Conservation (phyloP, 2,329 filamentous ascomycete genomes). For the Fusarium gaditjirri region DNA sequence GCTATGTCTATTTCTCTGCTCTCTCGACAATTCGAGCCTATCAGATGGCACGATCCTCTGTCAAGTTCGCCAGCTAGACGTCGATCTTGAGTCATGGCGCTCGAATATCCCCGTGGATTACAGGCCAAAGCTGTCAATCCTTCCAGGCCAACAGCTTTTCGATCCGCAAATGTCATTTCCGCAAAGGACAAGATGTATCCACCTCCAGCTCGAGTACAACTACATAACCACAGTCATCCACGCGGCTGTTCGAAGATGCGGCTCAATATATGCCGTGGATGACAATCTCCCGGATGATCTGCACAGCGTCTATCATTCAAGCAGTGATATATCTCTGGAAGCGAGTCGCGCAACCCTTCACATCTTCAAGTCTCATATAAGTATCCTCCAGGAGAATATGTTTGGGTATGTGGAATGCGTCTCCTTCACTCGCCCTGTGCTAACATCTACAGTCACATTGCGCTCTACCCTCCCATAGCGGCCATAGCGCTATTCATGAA, state of each 20-base stretch:
- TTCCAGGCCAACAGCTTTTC: not conserved
- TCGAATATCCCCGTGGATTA: not conserved
- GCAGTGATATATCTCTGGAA: not conserved
- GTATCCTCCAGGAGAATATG: not conserved
- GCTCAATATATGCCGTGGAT: not conserved
- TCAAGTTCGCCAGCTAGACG: not conserved
- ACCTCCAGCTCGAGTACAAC: not conserved
- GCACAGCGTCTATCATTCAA: constrained; percentile 3
- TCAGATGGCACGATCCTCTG: not conserved
- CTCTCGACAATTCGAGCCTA: not conserved
- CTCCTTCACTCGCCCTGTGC: fast-evolving
- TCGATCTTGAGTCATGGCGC: constrained; percentile 1
- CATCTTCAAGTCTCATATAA: not conserved
- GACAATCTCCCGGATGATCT: not conserved
- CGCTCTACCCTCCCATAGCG: not conserved
- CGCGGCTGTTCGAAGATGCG: not conserved
- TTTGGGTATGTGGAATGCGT: not conserved
- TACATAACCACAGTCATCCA: not conserved
- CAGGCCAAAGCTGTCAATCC: not conserved
- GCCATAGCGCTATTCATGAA: not conserved
- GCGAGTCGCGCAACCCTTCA: not conserved
- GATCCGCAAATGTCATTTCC: not conserved
- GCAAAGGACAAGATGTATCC: not conserved
- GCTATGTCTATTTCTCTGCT: not conserved
- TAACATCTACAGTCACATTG: not conserved